Percentiles rank a stretch among this genome's conserved stretches.
Evolutionary conservation across 106 monocot genomes (phyloP).

Genomic region (Dendrobium huoshanense): DNA sequence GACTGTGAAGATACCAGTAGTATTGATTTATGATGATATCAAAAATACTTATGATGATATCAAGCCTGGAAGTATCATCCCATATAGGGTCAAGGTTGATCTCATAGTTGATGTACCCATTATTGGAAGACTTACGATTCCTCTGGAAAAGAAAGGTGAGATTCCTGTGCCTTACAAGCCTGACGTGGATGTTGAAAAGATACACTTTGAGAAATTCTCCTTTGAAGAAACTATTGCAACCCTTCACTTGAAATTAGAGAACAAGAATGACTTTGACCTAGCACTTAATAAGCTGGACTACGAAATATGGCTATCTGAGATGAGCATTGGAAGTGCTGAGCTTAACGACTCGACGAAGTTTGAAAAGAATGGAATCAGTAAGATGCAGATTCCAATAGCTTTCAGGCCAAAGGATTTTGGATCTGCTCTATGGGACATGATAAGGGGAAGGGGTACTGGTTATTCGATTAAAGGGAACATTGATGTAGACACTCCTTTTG

Average conservation of each 20-base stretch:
- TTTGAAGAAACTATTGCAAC: slow-evolving; percentile 66
- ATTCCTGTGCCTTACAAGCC: slow-evolving; percentile 85
- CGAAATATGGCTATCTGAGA: slow-evolving; percentile 66
- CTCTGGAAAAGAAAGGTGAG: slow-evolving; percentile 66
- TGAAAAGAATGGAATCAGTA: slow-evolving; percentile 50
- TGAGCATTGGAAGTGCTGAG: slow-evolving; percentile 54
- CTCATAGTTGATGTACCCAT: slow-evolving; percentile 67
- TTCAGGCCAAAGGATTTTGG: slow-evolving; percentile 87
- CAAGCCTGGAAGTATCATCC: slow-evolving; percentile 66
- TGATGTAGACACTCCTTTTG: slow-evolving; percentile 41
- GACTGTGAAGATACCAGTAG: slow-evolving; percentile 26
- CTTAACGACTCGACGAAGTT: slow-evolving; percentile 46
- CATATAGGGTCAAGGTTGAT: slow-evolving; percentile 45
- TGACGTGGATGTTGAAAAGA: slow-evolving; percentile 61
- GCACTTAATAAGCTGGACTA: slow-evolving; percentile 65
- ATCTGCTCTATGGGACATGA: slow-evolving; percentile 48
- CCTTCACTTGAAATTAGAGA: slow-evolving; percentile 66
- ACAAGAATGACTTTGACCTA: slow-evolving; percentile 85
- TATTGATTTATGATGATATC: slow-evolving; percentile 28
- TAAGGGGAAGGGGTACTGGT: slow-evolving; percentile 22
- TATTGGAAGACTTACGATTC: slow-evolving; percentile 56
- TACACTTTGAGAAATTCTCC: slow-evolving; percentile 51
- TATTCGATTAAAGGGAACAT: slow-evolving; percentile 38
- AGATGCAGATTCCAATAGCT: slow-evolving; percentile 52
- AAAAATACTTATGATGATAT: slow-evolving; percentile 27